phyloP scores from a whole-genome alignment of 2,329 filamentous ascomycete species.

The Thermomyces lanuginosus region DNA sequence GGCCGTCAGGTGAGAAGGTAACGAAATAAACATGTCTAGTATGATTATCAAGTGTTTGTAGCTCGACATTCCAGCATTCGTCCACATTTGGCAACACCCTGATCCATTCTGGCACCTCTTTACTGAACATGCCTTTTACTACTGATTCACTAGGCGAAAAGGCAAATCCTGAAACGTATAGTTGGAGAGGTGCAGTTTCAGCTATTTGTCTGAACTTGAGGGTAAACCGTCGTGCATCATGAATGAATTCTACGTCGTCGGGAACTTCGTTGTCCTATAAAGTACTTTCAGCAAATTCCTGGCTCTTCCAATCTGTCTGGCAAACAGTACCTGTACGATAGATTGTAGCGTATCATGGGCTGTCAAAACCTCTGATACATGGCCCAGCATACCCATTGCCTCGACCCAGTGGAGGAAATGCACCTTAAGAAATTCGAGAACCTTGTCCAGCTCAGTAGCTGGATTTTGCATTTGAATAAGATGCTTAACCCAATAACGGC shows the following conservation, averaged over 20 bases:
- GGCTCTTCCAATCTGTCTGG: no score
- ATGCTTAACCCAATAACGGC: slow-evolving; percentile 11
- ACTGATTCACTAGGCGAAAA: slow-evolving; percentile 15
- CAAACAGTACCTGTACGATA: no score
- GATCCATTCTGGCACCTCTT: slow-evolving; percentile 9
- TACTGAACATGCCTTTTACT: slow-evolving; percentile 12
- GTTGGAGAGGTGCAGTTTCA: slow-evolving; percentile 18
- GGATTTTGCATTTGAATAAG: slow-evolving; percentile 4
- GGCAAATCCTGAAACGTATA: slow-evolving; percentile 18
- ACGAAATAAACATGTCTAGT: slow-evolving; percentile 5
- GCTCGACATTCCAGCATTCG: slow-evolving; percentile 7
- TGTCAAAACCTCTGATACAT: slow-evolving; percentile 4
- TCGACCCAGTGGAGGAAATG: slow-evolving; percentile 12
- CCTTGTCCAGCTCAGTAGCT: slow-evolving; percentile 3
- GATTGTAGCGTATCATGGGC: not conserved
- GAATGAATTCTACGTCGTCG: slow-evolving; percentile 14
- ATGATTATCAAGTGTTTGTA: slow-evolving; percentile 8
- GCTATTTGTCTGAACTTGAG: slow-evolving; percentile 14
- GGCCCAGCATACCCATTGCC: slow-evolving; percentile 8
- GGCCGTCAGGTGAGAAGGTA: slow-evolving; percentile 4
- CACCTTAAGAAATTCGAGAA: slow-evolving; percentile 7
- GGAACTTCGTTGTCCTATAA: no score
- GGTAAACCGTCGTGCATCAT: slow-evolving; percentile 18
- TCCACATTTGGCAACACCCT: slow-evolving; percentile 4
- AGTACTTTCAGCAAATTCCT: no score